phyloP scores from a whole-genome alignment of 495 filamentous ascomycete genomes.

The Pyrenula massariospora region DNA sequence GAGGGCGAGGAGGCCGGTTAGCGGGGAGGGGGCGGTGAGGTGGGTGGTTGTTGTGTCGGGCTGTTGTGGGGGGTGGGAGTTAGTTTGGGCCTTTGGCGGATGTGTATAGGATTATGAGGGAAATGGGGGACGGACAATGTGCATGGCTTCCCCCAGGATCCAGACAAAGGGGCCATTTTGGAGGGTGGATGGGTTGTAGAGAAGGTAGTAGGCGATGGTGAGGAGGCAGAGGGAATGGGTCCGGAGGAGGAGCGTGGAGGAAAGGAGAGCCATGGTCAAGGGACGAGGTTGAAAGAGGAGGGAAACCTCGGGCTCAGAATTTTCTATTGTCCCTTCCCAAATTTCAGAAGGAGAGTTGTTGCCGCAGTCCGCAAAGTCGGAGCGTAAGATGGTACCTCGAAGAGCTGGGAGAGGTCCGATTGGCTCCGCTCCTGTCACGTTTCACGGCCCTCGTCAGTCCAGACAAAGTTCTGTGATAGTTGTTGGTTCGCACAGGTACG shows the following conservation, averaged over 20 bases:
- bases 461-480: too few species aligned
- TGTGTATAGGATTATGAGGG: conserved; percentile 15
- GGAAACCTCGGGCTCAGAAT: too few species aligned
- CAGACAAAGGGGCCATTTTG: conserved; percentile 73
- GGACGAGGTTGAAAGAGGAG: conserved; percentile 30
- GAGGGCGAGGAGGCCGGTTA: conserved; percentile 60
- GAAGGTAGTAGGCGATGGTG: conserved; percentile 71
- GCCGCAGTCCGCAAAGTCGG: too few species aligned
- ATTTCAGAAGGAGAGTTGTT: too few species aligned
- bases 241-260: conserved; percentile 63
- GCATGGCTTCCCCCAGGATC: conserved; percentile 72
- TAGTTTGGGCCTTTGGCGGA: conserved; percentile 14
- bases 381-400: too few species aligned
- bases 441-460: too few species aligned
- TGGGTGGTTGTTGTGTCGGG: conserved; percentile 22
- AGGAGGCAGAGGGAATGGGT: conserved; percentile 71
- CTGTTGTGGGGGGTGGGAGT: conserved; percentile 1
- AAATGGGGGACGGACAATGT: conserved; percentile 41
- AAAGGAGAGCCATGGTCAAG: conserved; percentile 62
- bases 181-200: conserved; percentile 54
- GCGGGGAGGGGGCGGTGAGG: conserved; percentile 51
- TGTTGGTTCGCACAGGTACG: too few species aligned
- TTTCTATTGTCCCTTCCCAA: too few species aligned
- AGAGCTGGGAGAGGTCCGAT: too few species aligned
- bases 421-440: too few species aligned